A percentile compares a stretch with the other conserved stretches of the same genome.
Evolutionary conservation across 495 filamentous ascomycete genomes (phyloP).

Genomic region (Aspergillus saccharolyticus): DNA sequence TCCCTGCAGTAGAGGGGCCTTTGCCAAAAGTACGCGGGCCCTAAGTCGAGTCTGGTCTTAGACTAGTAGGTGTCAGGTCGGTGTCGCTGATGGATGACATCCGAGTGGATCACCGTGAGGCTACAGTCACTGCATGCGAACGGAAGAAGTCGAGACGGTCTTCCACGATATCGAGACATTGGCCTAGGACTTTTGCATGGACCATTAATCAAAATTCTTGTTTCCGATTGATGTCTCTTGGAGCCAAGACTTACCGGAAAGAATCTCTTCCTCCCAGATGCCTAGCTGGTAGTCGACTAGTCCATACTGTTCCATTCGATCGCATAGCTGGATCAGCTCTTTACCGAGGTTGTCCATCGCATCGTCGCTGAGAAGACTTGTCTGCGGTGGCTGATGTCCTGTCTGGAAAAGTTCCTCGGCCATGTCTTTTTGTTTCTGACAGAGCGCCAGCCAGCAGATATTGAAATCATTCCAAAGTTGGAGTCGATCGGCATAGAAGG

Average conservation of each 20-base stretch:
- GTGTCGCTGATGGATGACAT: not conserved
- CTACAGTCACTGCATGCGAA: constrained; percentile 18
- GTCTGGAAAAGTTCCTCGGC: constrained; percentile 52
- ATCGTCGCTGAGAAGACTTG: constrained; percentile 62
- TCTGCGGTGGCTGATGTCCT: constrained; percentile 53
- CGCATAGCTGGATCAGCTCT: constrained; percentile 75
- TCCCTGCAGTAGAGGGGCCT: constrained; percentile 17
- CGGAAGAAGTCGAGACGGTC: constrained; percentile 31
- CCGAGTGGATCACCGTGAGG: constrained; percentile 12
- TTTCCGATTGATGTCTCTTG: constrained; percentile 3
- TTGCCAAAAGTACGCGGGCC: constrained; percentile 12
- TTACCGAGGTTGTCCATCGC: constrained; percentile 74
- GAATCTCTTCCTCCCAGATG: constrained; percentile 91
- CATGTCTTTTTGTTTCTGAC: constrained; percentile 84
- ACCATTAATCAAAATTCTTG: constrained; percentile 6
- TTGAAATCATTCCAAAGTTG: constrained; percentile 95
- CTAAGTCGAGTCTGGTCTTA: constrained; percentile 5
- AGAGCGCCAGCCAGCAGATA: constrained; percentile 81
- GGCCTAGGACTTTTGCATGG: constrained; percentile 49
- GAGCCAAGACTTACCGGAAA: constrained; percentile 57
- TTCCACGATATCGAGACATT: constrained; percentile 58
- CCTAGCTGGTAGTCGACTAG: constrained; percentile 97
- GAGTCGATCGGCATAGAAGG: constrained; percentile 63
- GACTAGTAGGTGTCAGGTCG: not conserved
- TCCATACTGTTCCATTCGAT: constrained; percentile 80